These are phyloP conservation scores for Aphanoascus verrucosus DNA, from an alignment of 2,329 filamentous ascomycete species.

Conservation along the genomic window DNA sequence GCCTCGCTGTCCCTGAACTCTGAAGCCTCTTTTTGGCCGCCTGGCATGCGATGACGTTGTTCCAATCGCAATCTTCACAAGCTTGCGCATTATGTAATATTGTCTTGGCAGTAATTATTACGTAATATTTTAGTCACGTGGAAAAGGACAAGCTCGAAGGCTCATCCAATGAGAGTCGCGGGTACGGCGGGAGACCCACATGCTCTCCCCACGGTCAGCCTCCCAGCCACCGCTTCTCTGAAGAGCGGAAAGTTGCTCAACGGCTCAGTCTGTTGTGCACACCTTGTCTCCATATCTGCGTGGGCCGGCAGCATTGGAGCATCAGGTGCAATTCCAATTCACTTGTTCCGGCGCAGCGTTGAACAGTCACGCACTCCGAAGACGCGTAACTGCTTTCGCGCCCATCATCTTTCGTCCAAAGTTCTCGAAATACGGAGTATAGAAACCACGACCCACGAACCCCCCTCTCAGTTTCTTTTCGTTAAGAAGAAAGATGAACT, in stretches of 20 bases:
- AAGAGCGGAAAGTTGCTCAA: neutral
- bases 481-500: conserved; percentile 30
- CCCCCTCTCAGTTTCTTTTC: neutral
- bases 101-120: neutral
- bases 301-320: no score
- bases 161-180: neutral
- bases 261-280: neutral
- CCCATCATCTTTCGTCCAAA: no score
- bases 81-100: neutral
- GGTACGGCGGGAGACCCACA: conserved; percentile 1
- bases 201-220: neutral
- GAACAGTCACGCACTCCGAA: no score
- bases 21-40: neutral
- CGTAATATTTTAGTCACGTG: neutral
- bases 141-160: neutral
- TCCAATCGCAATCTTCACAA: neutral
- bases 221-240: conserved; percentile 3
- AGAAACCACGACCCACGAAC: no score
- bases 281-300: no score
- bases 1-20: no score
- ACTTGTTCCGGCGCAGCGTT: no score
- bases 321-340: no score
- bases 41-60: conserved; percentile 8
- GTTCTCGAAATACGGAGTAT: no score
- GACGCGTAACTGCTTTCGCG: no score